Base-by-base conservation (phyloP, 345 rosid species). In the Hypericum perforatum region DNA sequence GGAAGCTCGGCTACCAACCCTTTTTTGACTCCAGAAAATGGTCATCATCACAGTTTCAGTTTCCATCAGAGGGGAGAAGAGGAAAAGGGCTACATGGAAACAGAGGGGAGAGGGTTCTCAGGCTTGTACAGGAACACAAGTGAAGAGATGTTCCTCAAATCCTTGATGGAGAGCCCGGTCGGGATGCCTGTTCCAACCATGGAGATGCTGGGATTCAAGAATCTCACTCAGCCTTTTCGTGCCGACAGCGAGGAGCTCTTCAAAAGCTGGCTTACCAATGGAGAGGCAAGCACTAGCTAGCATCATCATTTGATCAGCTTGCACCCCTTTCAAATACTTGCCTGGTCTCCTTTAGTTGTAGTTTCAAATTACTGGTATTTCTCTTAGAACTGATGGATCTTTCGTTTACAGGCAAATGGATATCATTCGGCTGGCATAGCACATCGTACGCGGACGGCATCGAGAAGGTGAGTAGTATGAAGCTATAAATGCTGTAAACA, bases 211-310 rank as follows among this genome's bases (percentile, higher is more conserved):
- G 91, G 86, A 37, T 74, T 84, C 39, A 70, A 71, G 70, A 76
- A 71, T 54, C 70, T 78, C 39, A 66, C 82, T n/a, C 81, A 70
- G 16, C 73, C 64, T 57, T 69, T 78, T 14, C 82, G 82, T 6
- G 37, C 82, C 0, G 82, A 84, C 16, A 84, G 91, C 11, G 91
- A 84, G 67, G 91, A 84, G 64, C 84, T 84, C 54, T 84, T 84
- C 81, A 78, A 74, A 59, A 73, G 71, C 67, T 84, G 91, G 91
- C 91, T 84, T 43, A 76, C 75, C 0, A 80, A 63, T 63, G 91
- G 84, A 70, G 86, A 80, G 91, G 91, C 81, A 76, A 76, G 84
- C 57, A 45, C 15, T 22, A 22, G 32, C 32, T 22, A n/a, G n/a
- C 37, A 45, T 45, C 5, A 5, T 8, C 6, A 45, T 0, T 12